Base-by-base conservation (phyloP, 805 yeast species). In the Vanderwaltozyma yarrowii region DNA sequence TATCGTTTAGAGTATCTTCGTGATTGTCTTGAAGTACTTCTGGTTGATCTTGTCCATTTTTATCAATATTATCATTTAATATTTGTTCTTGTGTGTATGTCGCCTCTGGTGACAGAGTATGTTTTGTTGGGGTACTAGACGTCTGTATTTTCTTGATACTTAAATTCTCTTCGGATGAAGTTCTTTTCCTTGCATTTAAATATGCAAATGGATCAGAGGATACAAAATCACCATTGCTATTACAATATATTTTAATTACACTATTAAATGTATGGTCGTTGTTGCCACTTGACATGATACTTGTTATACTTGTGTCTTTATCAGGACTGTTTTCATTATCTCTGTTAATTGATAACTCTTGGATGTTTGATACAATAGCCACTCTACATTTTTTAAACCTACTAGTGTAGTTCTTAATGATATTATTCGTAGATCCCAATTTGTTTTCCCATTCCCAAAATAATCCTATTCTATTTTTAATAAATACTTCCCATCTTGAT, bases 401-500 rank as follows among this genome's bases (percentile, higher is more conserved):
- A 12, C 21, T 20, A 24, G 26, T 32, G 12, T n/a, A n/a, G 13
- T 23, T 30, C 19, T 17, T 21, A 21, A 6, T 30, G 12, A 21
- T 12, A 13, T 29, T 19, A 21, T n/a, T 12, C 2, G 19, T 18
- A 29, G 24, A 18, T 11, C 24, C 37, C 10, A 13, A 13, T 24
- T 39, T 32, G 15, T 38, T 12, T n/a, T 41, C 39, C 61, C 61
- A 58, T 24, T 51, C 51, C 54, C 59, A 50, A 34, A 51, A 52
- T 13, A 58, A 10, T 3, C 58, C 61, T 10, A 58, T 50, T 26
- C 56, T 41, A 23, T 41, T 35, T 29, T 42, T 48, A 4, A 58
- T 32, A 31, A 56, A 56, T 12, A 48, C 50, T 35, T 55, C 60
- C 62, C 62, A 58, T 17, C 44, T 38, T 12, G 48, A 45, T 28